A percentile compares a stretch with the other conserved stretches of the same genome.
phyloP scores from a whole-genome alignment of 2,329 filamentous ascomycete species.

The Monilinia laxa region DNA sequence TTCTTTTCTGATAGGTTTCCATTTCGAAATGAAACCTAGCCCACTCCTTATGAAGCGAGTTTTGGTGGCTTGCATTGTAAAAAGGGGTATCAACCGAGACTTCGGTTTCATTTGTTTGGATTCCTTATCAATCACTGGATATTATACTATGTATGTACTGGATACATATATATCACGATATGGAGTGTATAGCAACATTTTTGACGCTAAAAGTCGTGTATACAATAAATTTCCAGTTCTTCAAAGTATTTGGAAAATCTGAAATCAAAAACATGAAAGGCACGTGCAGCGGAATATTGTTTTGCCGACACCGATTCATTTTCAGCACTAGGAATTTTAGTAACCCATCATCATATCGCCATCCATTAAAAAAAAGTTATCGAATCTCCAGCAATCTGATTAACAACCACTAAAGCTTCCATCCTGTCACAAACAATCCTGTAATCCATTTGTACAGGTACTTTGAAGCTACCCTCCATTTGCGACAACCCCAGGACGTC shows the following conservation, averaged over 20 bases:
- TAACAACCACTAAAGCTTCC: not conserved
- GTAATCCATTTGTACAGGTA: not conserved
- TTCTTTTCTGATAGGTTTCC: not conserved
- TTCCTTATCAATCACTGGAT: not conserved
- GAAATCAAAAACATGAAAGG: not conserved
- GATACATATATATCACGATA: not conserved
- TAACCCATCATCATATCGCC: slow-evolving; percentile 21
- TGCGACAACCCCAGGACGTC: not conserved
- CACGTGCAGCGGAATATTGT: slow-evolving; percentile 4
- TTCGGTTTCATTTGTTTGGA: not conserved
- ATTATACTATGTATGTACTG: not conserved
- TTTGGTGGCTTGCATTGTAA: not conserved
- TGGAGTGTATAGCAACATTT: not conserved
- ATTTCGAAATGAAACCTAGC: not conserved
- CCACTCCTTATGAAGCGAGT: not conserved
- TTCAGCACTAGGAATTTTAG: slow-evolving; percentile 18
- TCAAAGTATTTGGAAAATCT: not conserved
- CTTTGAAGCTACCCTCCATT: not conserved
- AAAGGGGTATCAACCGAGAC: not conserved
- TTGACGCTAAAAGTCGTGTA: not conserved
- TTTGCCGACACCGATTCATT: slow-evolving; percentile 5
- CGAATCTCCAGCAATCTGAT: not conserved
- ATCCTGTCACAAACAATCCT: not conserved
- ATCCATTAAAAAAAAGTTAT: slow-evolving; percentile 18
- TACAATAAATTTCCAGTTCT: not conserved